Conservation (phyloP, 116 monocot species). For the Posidonia oceanica region DNA sequence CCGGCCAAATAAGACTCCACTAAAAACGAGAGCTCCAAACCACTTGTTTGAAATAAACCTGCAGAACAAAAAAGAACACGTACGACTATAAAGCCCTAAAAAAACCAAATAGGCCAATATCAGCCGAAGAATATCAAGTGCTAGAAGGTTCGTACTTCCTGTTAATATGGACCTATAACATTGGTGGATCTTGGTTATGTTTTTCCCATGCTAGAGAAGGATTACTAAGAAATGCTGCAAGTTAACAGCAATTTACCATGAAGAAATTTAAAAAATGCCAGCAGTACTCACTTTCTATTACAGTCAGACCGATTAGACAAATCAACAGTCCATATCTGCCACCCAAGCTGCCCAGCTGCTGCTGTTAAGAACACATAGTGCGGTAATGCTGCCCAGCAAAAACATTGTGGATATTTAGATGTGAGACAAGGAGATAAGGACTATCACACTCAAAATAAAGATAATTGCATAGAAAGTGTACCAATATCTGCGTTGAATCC, state of each 20-base stretch:
- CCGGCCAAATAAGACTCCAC: slow-evolving; percentile 69
- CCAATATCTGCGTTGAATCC: slow-evolving; percentile 91
- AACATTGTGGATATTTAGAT: not conserved
- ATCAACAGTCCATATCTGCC: slow-evolving; percentile 86
- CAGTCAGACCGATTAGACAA: slow-evolving; percentile 71
- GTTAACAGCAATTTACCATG: not conserved
- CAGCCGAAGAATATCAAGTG: no score
- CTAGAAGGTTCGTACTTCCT: no score
- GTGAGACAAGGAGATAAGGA: not conserved
- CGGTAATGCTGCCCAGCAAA: slow-evolving; percentile 69
- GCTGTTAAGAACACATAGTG: slow-evolving; percentile 62
- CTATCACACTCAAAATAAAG: not conserved
- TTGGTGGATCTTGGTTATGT: no score
- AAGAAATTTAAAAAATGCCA: not conserved
- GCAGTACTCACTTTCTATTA: slow-evolving; percentile 66
- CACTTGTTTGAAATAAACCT: slow-evolving; percentile 96
- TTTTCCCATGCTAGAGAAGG: not conserved
- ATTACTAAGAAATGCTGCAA: not conserved
- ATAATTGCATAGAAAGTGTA: slow-evolving; percentile 9
- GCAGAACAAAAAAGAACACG: not conserved
- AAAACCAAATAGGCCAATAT: no score
- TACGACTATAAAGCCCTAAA: no score
- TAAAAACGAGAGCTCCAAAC: slow-evolving; percentile 81
- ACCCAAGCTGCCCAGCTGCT: slow-evolving; percentile 64
- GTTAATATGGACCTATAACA: no score